These are phyloP conservation scores for Asterophora lycoperdoides DNA, from an alignment of 768 basidiomycete species.

Conservation along the genomic window DNA sequence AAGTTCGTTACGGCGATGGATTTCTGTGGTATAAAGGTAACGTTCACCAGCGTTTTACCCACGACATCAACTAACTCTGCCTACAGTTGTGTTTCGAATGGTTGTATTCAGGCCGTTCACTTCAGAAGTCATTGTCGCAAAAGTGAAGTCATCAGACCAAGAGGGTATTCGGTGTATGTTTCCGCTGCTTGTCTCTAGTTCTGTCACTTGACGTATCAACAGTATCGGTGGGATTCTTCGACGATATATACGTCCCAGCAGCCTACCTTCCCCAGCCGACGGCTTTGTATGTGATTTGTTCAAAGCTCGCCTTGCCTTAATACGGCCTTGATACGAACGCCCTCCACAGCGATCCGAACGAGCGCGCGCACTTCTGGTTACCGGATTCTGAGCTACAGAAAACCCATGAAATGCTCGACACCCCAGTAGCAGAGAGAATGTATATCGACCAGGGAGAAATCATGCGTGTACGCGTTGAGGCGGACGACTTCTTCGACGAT, in stretches of 20 bases:
- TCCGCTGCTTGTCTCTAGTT: background rate
- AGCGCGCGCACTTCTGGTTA: slow-evolving; percentile 82
- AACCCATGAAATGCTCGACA: slow-evolving; percentile 65
- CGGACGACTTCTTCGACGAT: slow-evolving; percentile 81
- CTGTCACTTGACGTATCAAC: background rate
- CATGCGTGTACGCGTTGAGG: slow-evolving; percentile 73
- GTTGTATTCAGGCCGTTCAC: slow-evolving; percentile 89
- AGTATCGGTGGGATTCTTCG: slow-evolving; percentile 92
- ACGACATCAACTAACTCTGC: slow-evolving; percentile 1
- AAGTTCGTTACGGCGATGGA: slow-evolving; percentile 92
- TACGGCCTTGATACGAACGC: background rate
- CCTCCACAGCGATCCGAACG: slow-evolving; percentile 64
- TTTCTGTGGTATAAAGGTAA: slow-evolving; percentile 91
- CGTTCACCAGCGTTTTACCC: slow-evolving; percentile 9
- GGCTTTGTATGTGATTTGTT: slow-evolving; percentile 55
- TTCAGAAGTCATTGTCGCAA: slow-evolving; percentile 86
- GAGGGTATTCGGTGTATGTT: slow-evolving; percentile 72
- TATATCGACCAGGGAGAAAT: slow-evolving; percentile 78
- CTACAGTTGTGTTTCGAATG: slow-evolving; percentile 80
- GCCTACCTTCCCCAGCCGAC: slow-evolving; percentile 77
- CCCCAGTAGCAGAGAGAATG: slow-evolving; percentile 61
- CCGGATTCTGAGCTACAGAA: slow-evolving; percentile 53
- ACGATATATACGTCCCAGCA: slow-evolving; percentile 84
- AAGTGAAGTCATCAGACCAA: slow-evolving; percentile 82
- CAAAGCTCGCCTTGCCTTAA: no score